A percentile compares a stretch with the other conserved stretches of the same genome.
These are phyloP conservation scores for Fusarium papillatum DNA, from an alignment of 2,329 filamentous ascomycete species.

Conservation along the genomic window DNA sequence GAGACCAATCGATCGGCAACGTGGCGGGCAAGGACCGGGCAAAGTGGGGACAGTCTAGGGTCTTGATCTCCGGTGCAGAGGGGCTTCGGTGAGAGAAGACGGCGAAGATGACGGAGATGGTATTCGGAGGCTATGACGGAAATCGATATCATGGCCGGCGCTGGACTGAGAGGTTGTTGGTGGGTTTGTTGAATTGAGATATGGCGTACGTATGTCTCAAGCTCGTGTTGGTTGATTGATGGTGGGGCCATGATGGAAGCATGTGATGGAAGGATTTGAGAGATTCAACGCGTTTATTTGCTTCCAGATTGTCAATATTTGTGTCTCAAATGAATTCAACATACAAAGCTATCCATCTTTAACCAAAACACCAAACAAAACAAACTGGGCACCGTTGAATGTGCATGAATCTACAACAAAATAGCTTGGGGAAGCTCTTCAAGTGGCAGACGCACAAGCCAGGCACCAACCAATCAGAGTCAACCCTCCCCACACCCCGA, in stretches of 20 bases:
- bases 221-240: background rate
- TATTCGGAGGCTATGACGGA: background rate
- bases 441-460: background rate
- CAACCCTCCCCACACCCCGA: conserved; percentile 7
- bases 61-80: background rate
- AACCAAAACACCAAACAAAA: background rate
- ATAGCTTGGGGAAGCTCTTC: background rate
- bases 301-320: background rate
- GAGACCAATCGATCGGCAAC: conserved; percentile 48
- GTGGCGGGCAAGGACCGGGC: conserved; percentile 36
- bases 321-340: background rate
- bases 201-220: background rate
- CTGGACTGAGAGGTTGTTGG: background rate
- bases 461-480: conserved; percentile 29
- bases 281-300: background rate
- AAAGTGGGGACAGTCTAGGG: conserved; percentile 26
- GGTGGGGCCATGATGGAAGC: background rate
- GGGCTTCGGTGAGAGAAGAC: conserved; percentile 32
- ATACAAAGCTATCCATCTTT: no score
- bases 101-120: conserved; percentile 17
- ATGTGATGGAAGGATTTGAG: conserved; percentile 6
- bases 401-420: background rate
- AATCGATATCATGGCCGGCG: background rate
- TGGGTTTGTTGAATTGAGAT: background rate
- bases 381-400: background rate